These are phyloP conservation scores for Hydnomerulius pinastri DNA, from an alignment of 768 basidiomycete genomes.

Conservation along the genomic window DNA sequence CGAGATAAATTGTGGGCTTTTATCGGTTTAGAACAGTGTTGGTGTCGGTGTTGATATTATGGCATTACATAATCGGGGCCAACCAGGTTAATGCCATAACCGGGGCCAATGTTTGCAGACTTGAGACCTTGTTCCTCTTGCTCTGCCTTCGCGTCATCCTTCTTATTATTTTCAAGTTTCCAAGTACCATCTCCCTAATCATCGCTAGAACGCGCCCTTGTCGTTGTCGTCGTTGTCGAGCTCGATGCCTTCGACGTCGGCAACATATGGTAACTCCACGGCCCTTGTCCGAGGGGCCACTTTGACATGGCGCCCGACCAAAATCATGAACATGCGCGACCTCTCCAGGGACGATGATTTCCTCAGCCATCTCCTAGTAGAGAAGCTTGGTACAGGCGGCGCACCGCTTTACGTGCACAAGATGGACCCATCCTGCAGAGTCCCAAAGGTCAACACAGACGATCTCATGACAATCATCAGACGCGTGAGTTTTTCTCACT, in stretches of 20 bases:
- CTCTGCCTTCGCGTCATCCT: slow-evolving; percentile 35
- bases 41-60: neutral
- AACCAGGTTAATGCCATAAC: slow-evolving; percentile 28
- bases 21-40: neutral
- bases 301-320: slow-evolving; percentile 75
- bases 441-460: slow-evolving; percentile 72
- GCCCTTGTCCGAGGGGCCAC: slow-evolving; percentile 15
- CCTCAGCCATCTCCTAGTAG: slow-evolving; percentile 84
- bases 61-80: slow-evolving; percentile 8
- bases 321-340: slow-evolving; percentile 90
- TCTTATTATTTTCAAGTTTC: slow-evolving; percentile 9
- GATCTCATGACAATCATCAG: slow-evolving; percentile 72
- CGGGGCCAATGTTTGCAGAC: slow-evolving; percentile 19
- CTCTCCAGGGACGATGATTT: slow-evolving; percentile 90
- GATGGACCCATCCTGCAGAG: slow-evolving; percentile 77
- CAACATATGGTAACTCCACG: slow-evolving; percentile 23
- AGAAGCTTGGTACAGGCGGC: slow-evolving; percentile 79
- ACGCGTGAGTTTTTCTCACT: slow-evolving; percentile 58
- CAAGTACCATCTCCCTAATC: slow-evolving; percentile 11
- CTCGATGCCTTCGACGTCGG: slow-evolving; percentile 36
- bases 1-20: neutral
- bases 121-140: slow-evolving; percentile 24
- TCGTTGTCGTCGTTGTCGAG: slow-evolving; percentile 25
- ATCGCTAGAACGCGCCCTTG: slow-evolving; percentile 14
- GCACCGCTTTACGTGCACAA: slow-evolving; percentile 88